Percentiles rank a stretch among this genome's conserved stretches.
Conservation (phyloP, 768 basidiomycete species). For the Russula compacta region DNA sequence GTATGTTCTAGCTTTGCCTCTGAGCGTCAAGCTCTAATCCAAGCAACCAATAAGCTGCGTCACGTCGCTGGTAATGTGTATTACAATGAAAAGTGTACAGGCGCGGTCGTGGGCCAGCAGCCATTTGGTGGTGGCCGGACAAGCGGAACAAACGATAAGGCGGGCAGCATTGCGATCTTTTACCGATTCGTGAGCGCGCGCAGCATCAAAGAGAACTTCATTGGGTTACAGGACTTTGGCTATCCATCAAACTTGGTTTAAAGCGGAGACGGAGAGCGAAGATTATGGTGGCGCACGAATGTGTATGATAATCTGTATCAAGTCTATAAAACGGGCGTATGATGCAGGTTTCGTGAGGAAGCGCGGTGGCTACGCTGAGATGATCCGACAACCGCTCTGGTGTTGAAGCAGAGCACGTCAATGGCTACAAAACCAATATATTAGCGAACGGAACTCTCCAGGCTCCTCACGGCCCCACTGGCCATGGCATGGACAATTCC, state of each 20-base stretch:
- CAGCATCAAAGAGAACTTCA: conserved; percentile 96
- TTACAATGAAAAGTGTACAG: conserved; percentile 97
- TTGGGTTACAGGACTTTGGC: conserved; percentile 63
- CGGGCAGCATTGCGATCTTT: conserved; percentile 71
- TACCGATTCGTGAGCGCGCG: conserved; percentile 80
- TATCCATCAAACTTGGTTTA: conserved; percentile 85
- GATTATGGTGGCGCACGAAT: not conserved
- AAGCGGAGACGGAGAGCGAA: conserved; percentile 3
- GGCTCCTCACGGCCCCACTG: no score
- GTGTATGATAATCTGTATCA: not conserved
- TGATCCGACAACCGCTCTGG: no score
- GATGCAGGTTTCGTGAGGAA: no score
- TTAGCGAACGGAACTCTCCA: no score
- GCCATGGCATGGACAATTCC: no score
- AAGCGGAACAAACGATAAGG: conserved; percentile 97
- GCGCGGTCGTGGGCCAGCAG: conserved; percentile 96
- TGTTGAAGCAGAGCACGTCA: no score
- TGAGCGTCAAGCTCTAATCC: conserved; percentile 72
- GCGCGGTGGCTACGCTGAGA: no score
- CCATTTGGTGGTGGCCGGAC: conserved; percentile 93
- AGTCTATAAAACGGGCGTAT: not conserved
- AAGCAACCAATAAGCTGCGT: conserved; percentile 73
- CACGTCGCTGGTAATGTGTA: conserved; percentile 95
- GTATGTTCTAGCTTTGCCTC: conserved; percentile 54
- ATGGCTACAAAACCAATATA: no score